Evolutionary conservation across 306 rosid species (phyloP).

Genomic region (Erythrophleum fordii): DNA sequence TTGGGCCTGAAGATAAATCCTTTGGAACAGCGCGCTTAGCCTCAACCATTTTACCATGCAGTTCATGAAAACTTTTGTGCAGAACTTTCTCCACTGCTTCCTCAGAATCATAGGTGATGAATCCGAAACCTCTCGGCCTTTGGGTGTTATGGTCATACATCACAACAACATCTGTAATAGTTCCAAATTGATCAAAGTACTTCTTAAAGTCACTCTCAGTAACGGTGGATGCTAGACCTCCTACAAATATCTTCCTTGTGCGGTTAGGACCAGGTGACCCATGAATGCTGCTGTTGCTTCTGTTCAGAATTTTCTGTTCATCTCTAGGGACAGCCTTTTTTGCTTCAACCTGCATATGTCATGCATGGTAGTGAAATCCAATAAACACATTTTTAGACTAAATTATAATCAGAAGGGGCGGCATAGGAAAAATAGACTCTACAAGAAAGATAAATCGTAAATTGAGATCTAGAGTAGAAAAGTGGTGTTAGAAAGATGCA

Average conservation of each 20-base stretch:
- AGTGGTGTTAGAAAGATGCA: no score
- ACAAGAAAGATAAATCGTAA: no score
- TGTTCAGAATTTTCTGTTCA: background rate
- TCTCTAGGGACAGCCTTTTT: background rate
- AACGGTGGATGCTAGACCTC: conserved; percentile 39
- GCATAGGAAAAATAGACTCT: no score
- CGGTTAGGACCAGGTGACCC: conserved; percentile 29
- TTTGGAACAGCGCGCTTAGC: conserved; percentile 39
- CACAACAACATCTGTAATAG: background rate
- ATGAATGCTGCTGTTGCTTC: background rate
- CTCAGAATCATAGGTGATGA: conserved; percentile 38
- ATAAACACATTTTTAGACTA: background rate
- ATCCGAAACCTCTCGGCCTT: conserved; percentile 1
- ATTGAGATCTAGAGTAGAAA: no score
- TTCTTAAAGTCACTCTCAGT: conserved; percentile 37
- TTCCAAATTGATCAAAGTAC: conserved; percentile 40
- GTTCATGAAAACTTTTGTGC: conserved; percentile 28
- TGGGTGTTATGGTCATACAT: conserved; percentile 1
- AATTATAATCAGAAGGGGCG: background rate
- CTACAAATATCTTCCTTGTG: conserved; percentile 26
- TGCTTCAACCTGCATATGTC: conserved; percentile 1
- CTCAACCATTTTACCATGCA: background rate
- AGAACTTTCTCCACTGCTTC: conserved; percentile 41
- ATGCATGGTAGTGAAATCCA: background rate
- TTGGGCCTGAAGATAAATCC: conserved; percentile 34